phyloP scores from a whole-genome alignment of 345 rosid genomes.

The Pugionium dolabratum region DNA sequence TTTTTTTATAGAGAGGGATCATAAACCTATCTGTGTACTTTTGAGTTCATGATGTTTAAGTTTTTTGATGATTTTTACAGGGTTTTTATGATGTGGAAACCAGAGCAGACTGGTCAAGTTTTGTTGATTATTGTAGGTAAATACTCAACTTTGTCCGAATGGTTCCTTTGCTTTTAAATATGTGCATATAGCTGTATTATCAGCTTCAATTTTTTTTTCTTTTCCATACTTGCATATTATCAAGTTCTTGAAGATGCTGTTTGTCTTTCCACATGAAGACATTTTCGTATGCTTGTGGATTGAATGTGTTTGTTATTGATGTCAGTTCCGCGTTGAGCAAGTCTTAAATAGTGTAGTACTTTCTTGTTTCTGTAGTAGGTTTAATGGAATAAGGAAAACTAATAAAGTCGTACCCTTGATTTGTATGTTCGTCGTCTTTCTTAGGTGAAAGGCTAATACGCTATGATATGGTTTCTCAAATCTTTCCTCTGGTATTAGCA shows the following conservation, averaged over 20 bases:
- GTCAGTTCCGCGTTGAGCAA: background rate
- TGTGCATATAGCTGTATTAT: background rate
- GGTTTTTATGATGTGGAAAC: slow-evolving; percentile 65
- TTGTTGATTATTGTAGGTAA: slow-evolving; percentile 78
- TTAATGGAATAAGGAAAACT: background rate
- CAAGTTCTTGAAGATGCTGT: slow-evolving; percentile 10
- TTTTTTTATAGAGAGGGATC: background rate
- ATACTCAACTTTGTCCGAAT: slow-evolving; percentile 7
- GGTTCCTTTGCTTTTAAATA: background rate
- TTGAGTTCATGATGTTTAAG: background rate
- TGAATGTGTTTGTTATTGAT: slow-evolving; percentile 5
- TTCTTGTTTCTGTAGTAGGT: background rate
- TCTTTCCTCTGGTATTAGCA: slow-evolving; percentile 5
- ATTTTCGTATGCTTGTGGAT: slow-evolving; percentile 8
- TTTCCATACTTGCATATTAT: background rate
- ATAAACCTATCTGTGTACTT: background rate
- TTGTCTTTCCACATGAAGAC: background rate
- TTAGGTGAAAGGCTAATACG: background rate
- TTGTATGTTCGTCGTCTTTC: background rate
- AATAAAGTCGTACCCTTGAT: background rate
- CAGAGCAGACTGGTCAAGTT: slow-evolving; percentile 68
- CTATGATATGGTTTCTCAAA: slow-evolving; percentile 11
- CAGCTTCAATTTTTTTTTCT: background rate
- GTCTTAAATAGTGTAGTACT: background rate
- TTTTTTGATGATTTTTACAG: slow-evolving; percentile 40